Conservation (phyloP, 345 rosid species). For the Laguncularia racemosa region DNA sequence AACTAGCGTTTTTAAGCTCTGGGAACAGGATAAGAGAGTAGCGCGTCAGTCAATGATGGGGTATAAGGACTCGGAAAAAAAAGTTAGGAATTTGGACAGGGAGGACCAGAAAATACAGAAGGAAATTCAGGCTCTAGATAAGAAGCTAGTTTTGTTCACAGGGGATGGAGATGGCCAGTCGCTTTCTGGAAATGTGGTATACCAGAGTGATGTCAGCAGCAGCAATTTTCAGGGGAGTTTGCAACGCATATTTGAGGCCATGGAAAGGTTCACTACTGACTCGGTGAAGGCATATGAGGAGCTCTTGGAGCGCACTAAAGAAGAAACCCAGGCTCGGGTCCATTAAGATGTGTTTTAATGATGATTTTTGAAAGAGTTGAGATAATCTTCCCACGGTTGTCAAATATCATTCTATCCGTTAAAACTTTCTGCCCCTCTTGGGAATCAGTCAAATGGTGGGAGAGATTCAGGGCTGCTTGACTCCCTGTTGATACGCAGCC, state of each 20-base stretch:
- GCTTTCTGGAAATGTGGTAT: constrained; percentile 39
- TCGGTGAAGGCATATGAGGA: constrained; percentile 69
- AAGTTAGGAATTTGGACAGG: constrained; percentile 51
- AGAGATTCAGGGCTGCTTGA: too few relatives aligned
- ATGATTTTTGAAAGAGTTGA: background rate
- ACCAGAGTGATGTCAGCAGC: constrained; percentile 66
- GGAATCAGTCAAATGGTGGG: too few relatives aligned
- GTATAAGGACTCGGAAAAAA: constrained; percentile 59
- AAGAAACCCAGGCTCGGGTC: constrained; percentile 42
- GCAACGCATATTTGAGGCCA: constrained; percentile 68
- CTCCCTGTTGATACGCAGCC: too few relatives aligned
- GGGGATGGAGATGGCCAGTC: constrained; percentile 29
- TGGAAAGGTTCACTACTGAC: constrained; percentile 75
- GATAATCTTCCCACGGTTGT: background rate
- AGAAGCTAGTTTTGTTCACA: constrained; percentile 50
- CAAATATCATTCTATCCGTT: too few relatives aligned
- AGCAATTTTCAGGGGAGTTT: constrained; percentile 63
- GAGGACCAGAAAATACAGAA: constrained; percentile 84
- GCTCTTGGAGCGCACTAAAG: constrained; percentile 65
- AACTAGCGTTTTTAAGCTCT: constrained; percentile 52
- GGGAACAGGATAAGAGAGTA: constrained; percentile 71
- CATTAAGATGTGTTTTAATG: constrained; percentile 28
- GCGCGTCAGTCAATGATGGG: constrained; percentile 40
- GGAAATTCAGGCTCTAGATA: constrained; percentile 84
- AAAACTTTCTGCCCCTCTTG: too few relatives aligned